These are phyloP conservation scores for Pichia pseudocactophila DNA, from an alignment of 805 yeast species.

Conservation along the genomic window DNA sequence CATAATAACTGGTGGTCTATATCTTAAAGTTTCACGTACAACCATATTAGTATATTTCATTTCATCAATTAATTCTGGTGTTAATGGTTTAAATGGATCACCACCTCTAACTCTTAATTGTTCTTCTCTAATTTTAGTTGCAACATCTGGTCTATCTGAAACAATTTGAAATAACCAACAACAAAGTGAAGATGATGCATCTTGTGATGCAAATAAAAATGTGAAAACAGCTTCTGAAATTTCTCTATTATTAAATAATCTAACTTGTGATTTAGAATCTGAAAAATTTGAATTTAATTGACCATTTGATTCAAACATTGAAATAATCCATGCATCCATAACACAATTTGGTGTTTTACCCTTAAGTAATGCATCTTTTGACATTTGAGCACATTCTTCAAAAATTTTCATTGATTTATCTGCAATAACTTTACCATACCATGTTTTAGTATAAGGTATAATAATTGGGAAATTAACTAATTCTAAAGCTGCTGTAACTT, in stretches of 20 bases:
- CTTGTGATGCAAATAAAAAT: conserved; percentile 94
- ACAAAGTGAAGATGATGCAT: conserved; percentile 93
- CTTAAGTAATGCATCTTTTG: conserved; percentile 68
- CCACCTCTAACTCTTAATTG: conserved; percentile 76
- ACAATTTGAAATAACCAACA: conserved; percentile 97
- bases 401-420: conserved; percentile 91
- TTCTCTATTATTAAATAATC: conserved; percentile 84
- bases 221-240: conserved; percentile 96
- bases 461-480: conserved; percentile 96
- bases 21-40: conserved; percentile 85
- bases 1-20: conserved; percentile 97
- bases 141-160: conserved; percentile 91
- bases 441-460: conserved; percentile 90
- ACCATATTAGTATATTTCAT: conserved; percentile 88
- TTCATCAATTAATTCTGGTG: conserved; percentile 66
- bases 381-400: conserved; percentile 78
- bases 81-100: conserved; percentile 54
- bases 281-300: conserved; percentile 34
- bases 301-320: conserved; percentile 45
- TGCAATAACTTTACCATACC: conserved; percentile 94
- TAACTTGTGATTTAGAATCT: conserved; percentile 44
- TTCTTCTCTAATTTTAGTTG: conserved; percentile 80
- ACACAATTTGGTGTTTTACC: conserved; percentile 82
- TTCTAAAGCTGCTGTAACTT: conserved; percentile 92
- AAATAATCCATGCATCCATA: conserved; percentile 89